Percentiles rank a stretch among this genome's conserved stretches.
These are phyloP conservation scores for Apiotrichum mycotoxinovorans DNA, from an alignment of 1,284 basidiomycete genomes.

Conservation along the genomic window DNA sequence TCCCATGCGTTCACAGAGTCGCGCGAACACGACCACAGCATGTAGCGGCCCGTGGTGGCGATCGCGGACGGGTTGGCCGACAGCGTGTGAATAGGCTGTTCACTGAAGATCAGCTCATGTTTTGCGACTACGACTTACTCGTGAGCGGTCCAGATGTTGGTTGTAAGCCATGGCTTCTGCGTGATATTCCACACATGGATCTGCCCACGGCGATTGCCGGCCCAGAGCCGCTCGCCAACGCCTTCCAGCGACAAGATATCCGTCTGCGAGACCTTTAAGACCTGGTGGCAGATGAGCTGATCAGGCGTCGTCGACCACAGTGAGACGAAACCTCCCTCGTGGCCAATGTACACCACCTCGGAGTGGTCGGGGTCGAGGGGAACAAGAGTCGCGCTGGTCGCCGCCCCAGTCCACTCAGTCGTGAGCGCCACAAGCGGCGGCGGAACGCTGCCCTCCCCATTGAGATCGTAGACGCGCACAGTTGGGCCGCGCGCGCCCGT, in stretches of 20 bases:
- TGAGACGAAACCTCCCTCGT: constrained; percentile 84
- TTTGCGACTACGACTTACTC: constrained; percentile 35
- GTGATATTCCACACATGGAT: constrained; percentile 78
- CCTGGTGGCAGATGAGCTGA: constrained; percentile 35
- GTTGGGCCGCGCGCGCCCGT: constrained; percentile 61
- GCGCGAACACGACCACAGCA: constrained; percentile 71
- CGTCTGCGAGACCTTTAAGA: constrained; percentile 69
- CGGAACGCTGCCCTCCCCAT: constrained; percentile 48
- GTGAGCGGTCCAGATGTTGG: constrained; percentile 88
- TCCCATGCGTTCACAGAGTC: constrained; percentile 88
- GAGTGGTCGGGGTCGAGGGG: constrained; percentile 62
- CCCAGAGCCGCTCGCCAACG: constrained; percentile 78
- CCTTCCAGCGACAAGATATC: constrained; percentile 76
- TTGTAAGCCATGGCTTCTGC: constrained; percentile 70
- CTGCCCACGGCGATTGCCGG: constrained; percentile 72
- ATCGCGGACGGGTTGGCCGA: constrained; percentile 70
- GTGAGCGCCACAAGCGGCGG: constrained; percentile 54
- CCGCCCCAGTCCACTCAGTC: constrained; percentile 59
- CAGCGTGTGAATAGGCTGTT: constrained; percentile 69
- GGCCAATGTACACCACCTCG: constrained; percentile 86
- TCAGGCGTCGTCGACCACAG: constrained; percentile 58
- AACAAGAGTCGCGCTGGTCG: constrained; percentile 74
- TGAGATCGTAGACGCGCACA: constrained; percentile 71
- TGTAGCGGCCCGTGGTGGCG: constrained; percentile 56
- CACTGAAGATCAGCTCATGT: constrained; percentile 38